These are phyloP conservation scores for Casuarina cunninghamiana DNA, from an alignment of 306 rosid genomes.

Conservation along the genomic window DNA sequence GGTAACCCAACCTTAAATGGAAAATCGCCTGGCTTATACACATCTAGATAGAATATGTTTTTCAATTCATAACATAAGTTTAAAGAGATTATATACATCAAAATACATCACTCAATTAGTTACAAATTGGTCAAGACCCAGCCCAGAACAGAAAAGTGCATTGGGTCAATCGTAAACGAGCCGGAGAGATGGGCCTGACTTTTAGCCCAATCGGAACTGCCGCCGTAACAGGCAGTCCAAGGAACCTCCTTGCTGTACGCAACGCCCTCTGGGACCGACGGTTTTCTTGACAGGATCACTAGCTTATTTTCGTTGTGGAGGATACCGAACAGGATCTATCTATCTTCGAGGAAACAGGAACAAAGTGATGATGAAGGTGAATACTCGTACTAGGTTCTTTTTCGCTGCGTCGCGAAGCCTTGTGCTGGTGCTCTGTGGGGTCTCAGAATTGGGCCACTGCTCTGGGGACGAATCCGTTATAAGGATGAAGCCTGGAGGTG, in stretches of 20 bases:
- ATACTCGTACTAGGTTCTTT: background rate
- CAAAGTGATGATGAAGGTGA: constrained; percentile 28
- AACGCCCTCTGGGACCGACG: background rate
- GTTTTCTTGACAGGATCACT: background rate
- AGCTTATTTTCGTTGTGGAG: background rate
- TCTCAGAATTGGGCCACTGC: constrained; percentile 33
- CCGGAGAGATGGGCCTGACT: no score
- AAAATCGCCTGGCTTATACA: no score
- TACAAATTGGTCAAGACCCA: no score
- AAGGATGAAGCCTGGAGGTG: constrained; percentile 32
- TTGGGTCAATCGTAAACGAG: no score
- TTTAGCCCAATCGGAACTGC: no score
- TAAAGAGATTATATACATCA: no score
- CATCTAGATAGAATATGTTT: no score
- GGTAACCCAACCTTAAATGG: no score
- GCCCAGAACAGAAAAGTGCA: no score
- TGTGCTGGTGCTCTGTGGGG: constrained; percentile 22
- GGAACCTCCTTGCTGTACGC: background rate
- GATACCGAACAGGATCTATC: background rate
- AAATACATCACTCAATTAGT: no score
- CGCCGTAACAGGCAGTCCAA: no score
- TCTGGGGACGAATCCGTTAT: constrained; percentile 10
- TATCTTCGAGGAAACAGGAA: background rate
- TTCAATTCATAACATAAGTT: no score
- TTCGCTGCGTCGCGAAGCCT: background rate